phyloP scores from a whole-genome alignment of 805 yeast species.

The Wickerhamomyces silvicola region DNA sequence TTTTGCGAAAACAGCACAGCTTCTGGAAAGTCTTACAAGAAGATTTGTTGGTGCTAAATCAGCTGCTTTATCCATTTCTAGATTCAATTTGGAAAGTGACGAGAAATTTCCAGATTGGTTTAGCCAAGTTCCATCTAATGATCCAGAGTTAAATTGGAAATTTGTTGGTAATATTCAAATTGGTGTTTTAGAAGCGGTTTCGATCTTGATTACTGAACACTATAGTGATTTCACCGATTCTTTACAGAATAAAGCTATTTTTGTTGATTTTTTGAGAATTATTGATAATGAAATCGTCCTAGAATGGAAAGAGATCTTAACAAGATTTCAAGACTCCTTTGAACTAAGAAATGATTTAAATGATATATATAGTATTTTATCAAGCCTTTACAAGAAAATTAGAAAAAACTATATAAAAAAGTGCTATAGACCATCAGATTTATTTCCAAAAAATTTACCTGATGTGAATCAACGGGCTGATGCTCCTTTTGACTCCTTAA shows the following conservation, averaged over 20 bases:
- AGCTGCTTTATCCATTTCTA: conserved; percentile 50
- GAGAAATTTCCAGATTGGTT: conserved; percentile 57
- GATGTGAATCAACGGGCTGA: conserved; percentile 3
- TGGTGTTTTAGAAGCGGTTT: conserved; percentile 72
- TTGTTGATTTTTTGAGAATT: conserved; percentile 58
- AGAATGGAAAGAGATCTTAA: conserved; percentile 40
- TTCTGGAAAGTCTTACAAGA: conserved; percentile 45
- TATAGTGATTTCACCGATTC: conserved; percentile 73
- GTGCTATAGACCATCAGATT: conserved; percentile 50
- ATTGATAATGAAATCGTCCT: conserved; percentile 59
- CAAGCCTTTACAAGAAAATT: conserved; percentile 51
- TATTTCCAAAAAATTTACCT: conserved; percentile 12
- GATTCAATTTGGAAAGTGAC: conserved; percentile 16
- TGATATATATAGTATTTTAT: conserved; percentile 23
- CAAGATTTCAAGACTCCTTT: conserved; percentile 13
- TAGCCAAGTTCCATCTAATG: conserved; percentile 25
- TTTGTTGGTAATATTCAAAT: conserved; percentile 72
- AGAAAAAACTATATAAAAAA: conserved; percentile 67
- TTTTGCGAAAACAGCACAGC: conserved; percentile 49
- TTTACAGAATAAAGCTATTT: conserved; percentile 46
- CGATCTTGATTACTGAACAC: conserved; percentile 63
- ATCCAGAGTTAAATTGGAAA: conserved; percentile 52
- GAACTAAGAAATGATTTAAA: conserved; percentile 22
- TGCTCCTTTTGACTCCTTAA: conserved; percentile 1
- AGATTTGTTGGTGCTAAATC: conserved; percentile 58